Percentiles rank a stretch among this genome's conserved stretches.
phyloP scores from a whole-genome alignment of 1,284 basidiomycete species.

The Tilletia caries region DNA sequence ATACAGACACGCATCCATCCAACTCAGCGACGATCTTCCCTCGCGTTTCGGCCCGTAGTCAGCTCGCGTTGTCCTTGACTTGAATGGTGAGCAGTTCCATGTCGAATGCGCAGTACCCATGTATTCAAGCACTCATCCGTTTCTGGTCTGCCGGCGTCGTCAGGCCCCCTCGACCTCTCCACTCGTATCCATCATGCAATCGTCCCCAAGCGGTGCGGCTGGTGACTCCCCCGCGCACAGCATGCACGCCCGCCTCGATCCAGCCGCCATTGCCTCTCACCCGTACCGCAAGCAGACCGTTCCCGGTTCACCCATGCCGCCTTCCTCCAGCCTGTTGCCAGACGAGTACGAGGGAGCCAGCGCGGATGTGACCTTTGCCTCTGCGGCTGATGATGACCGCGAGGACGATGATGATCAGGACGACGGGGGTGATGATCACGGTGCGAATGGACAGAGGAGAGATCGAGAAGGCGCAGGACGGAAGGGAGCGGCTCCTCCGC shows the following conservation, averaged over 20 bases:
- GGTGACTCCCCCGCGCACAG: background rate
- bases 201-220: background rate
- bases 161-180: no score
- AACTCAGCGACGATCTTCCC: no score
- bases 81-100: no score
- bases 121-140: no score
- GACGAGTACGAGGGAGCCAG: slow-evolving; percentile 9
- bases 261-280: slow-evolving; percentile 5
- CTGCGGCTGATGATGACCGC: background rate
- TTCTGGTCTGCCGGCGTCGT: no score
- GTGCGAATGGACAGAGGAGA: background rate
- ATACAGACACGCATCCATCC: no score
- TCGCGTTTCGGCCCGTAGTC: no score
- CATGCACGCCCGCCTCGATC: slow-evolving; percentile 7
- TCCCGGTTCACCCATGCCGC: slow-evolving; percentile 35
- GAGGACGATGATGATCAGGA: background rate
- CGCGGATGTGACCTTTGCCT: slow-evolving; percentile 12
- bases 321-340: slow-evolving; percentile 22
- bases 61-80: no score
- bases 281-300: slow-evolving; percentile 5
- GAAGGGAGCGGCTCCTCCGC: slow-evolving; percentile 28
- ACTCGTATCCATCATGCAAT: slow-evolving; percentile 6
- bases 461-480: background rate
- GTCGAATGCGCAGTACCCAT: no score
- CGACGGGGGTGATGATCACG: background rate